Conservation (phyloP, 1,284 basidiomycete genomes). For the Ceratobasidium sp. region DNA sequence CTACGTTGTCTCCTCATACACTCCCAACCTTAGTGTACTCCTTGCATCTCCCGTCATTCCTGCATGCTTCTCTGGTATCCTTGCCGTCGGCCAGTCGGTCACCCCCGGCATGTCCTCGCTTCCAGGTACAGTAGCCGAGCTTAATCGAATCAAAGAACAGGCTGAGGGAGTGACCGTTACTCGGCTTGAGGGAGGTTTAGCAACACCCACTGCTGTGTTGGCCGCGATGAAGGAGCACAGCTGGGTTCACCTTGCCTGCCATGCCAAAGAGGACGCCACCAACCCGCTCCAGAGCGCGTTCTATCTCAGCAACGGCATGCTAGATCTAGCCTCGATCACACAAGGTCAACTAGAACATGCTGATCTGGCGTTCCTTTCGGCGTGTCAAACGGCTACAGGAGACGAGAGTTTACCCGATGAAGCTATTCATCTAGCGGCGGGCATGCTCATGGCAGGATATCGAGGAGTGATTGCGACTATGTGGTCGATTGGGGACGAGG, state of each 20-base stretch:
- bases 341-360: neutral
- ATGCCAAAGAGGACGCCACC: neutral
- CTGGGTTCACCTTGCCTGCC: constrained; percentile 8
- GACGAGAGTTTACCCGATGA: constrained; percentile 41
- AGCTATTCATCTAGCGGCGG: constrained; percentile 33
- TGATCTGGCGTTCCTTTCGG: neutral
- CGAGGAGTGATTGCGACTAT: neutral
- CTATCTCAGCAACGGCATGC: neutral
- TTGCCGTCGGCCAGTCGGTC: neutral
- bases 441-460: constrained; percentile 43
- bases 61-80: neutral
- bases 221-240: neutral
- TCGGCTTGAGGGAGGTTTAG: neutral
- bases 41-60: neutral
- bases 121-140: neutral
- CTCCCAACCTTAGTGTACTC: neutral
- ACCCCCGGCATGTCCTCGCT: neutral
- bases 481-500: neutral
- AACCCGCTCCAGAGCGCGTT: neutral
- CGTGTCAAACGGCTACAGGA: constrained; percentile 16
- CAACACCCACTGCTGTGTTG: neutral
- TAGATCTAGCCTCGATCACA: neutral
- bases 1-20: neutral
- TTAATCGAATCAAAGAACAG: neutral
- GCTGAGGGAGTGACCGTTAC: neutral